Percentiles rank a stretch among this genome's conserved stretches.
These are phyloP conservation scores for Massarina eburnea DNA, from an alignment of 2,329 filamentous ascomycete species.

Conservation along the genomic window DNA sequence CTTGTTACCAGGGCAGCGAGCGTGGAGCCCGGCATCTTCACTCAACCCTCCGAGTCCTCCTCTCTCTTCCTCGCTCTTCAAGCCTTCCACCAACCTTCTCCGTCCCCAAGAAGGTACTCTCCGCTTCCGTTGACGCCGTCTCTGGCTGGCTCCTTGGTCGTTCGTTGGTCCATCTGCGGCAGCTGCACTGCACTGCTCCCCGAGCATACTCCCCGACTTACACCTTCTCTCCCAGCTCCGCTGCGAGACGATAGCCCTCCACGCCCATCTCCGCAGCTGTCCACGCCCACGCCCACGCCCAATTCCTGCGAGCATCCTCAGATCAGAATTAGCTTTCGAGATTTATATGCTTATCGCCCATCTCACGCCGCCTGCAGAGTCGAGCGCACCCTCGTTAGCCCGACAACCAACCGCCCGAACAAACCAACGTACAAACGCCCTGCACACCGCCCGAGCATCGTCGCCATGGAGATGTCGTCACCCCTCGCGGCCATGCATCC, in stretches of 20 bases:
- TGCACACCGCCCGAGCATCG: not conserved
- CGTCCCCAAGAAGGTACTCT: conserved; percentile 41
- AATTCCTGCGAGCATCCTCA: conserved; percentile 39
- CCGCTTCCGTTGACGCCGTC: conserved; percentile 23
- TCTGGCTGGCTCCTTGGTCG: conserved; percentile 29
- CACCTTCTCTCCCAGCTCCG: conserved; percentile 26
- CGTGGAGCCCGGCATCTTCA: conserved; percentile 38
- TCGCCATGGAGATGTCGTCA: conserved; percentile 84
- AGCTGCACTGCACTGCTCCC: conserved; percentile 16
- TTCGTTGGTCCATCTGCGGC: conserved; percentile 22
- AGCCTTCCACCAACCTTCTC: conserved; percentile 46
- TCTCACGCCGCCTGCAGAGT: conserved; percentile 19
- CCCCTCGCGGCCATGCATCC: conserved; percentile 92
- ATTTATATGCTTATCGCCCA: conserved; percentile 42
- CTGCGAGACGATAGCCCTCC: conserved; percentile 22
- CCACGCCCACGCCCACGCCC: conserved; percentile 2
- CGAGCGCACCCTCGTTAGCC: conserved; percentile 19
- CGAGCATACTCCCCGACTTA: conserved; percentile 18
- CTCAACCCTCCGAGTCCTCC: conserved; percentile 38
- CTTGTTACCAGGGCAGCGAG: conserved; percentile 26
- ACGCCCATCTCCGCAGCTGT: conserved; percentile 13
- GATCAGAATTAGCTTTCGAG: conserved; percentile 45
- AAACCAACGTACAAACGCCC: not conserved
- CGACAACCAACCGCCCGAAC: conserved; percentile 10
- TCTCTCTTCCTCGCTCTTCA: conserved; percentile 29